Percentiles rank a stretch among this genome's conserved stretches.
Evolutionary conservation across 257 asterid genomes (phyloP).

Genomic region (Jacaranda mimosifolia): DNA sequence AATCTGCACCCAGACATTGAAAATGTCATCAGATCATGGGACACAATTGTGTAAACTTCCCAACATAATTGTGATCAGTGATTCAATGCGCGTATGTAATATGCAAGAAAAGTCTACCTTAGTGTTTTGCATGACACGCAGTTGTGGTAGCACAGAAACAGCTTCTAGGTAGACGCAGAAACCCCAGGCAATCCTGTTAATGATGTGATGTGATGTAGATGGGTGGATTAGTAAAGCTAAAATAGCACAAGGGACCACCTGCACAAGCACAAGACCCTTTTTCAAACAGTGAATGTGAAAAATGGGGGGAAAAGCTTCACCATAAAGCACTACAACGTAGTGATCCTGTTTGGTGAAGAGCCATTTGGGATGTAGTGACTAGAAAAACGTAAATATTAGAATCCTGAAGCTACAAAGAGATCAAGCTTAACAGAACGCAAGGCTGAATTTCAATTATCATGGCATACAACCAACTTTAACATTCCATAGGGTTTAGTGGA

Average conservation of each 20-base stretch:
- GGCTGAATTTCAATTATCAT: no score
- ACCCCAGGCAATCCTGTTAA: slow-evolving; percentile 78
- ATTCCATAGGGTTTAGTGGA: no score
- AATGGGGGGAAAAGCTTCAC: neutral
- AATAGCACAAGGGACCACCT: slow-evolving; percentile 71
- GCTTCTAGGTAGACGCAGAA: slow-evolving; percentile 85
- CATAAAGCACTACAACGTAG: neutral
- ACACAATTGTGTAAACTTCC: slow-evolving; percentile 18
- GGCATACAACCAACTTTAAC: no score
- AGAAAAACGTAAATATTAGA: neutral
- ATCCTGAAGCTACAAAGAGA: no score
- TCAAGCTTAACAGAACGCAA: no score
- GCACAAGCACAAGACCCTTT: slow-evolving; percentile 35
- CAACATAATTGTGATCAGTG: neutral
- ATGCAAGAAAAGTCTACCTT: slow-evolving; percentile 49
- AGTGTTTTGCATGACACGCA: slow-evolving; percentile 79
- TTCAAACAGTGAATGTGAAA: slow-evolving; percentile 19
- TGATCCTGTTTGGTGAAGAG: neutral
- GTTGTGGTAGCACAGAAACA: slow-evolving; percentile 77
- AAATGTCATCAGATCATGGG: slow-evolving; percentile 12
- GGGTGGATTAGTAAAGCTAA: slow-evolving; percentile 74
- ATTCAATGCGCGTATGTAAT: slow-evolving; percentile 13
- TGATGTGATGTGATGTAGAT: slow-evolving; percentile 65
- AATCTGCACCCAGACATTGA: slow-evolving; percentile 51
- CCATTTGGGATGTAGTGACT: neutral